Evolutionary conservation across 306 rosid genomes (phyloP).

Genomic region (Pterocarpus santalinus): DNA sequence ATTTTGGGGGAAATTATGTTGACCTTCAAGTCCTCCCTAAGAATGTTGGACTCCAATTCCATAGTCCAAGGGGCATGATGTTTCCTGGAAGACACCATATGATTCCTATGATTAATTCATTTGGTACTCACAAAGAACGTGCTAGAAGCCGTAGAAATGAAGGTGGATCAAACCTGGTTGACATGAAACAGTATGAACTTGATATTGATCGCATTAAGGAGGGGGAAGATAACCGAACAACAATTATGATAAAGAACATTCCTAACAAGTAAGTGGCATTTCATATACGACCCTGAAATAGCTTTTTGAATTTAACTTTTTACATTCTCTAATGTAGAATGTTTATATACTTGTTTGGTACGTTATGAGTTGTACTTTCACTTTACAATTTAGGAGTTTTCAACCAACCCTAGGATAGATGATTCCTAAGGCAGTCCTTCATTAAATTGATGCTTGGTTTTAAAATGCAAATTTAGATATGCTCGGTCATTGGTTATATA

Average conservation of each 20-base stretch:
- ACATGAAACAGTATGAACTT: constrained; percentile 72
- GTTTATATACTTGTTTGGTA: constrained; percentile 25
- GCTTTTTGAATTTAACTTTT: constrained; percentile 13
- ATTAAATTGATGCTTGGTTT: background rate
- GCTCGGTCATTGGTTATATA: background rate
- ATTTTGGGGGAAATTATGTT: constrained; percentile 59
- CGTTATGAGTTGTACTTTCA: constrained; percentile 32
- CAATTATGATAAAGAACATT: constrained; percentile 83
- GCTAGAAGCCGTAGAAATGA: constrained; percentile 69
- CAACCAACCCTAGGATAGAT: background rate
- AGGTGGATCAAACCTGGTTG: constrained; percentile 54
- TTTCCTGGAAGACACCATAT: constrained; percentile 60
- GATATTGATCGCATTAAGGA: constrained; percentile 61
- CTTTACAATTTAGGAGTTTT: background rate
- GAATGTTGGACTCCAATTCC: constrained; percentile 48
- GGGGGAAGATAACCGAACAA: constrained; percentile 73
- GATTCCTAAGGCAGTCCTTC: background rate
- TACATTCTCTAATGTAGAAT: constrained; percentile 4
- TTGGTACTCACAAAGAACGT: constrained; percentile 65
- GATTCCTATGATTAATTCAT: constrained; percentile 44
- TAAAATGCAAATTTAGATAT: constrained; percentile 3
- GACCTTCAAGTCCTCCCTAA: constrained; percentile 53
- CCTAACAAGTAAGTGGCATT: constrained; percentile 72
- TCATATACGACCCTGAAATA: background rate
- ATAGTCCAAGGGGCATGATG: constrained; percentile 38